Evolutionary conservation across 2,329 filamentous ascomycete species (phyloP), one percentile per base, ranked within the genome.

Genomic region (Pyrenophora seminiperda): DNA sequence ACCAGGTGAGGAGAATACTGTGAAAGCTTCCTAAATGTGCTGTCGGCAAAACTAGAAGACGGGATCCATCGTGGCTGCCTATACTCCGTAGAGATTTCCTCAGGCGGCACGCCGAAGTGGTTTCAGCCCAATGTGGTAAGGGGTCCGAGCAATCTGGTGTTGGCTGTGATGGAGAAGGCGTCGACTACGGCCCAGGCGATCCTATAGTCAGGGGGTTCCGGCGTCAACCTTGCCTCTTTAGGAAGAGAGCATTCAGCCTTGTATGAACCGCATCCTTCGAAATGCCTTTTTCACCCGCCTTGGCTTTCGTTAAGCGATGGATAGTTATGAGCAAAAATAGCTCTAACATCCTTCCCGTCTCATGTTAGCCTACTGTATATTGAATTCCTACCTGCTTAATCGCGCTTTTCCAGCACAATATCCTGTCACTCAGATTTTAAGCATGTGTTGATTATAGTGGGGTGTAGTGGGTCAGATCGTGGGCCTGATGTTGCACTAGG

Each of bases 91-190:
- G 47, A 31, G 41, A 33, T 48, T 17, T 43, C 32, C 42, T 46
- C 39, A 43, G 30, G 41, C 31, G 22, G 50, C 38, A 48, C 43
- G 27, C 6, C 22, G 29, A n/a, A 29, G 33, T 47, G 43, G 47
- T 51, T 48, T 54, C 47, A 47, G 50, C 53, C 42, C n/a, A 31
- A 54, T 50, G 52, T 32, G 47, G 53, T 41, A 44, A 41, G 22
- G 36, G 45, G 39, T 41, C 50, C 39, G 50, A 42, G 39, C 18
- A 20, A 48, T 17, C 17, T 40, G 40, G 41, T 47, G 47, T 34
- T 49, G 47, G 18, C 36, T 51, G 38, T 47, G 44, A 42, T 49
- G 32, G 38, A 33, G 36, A 46, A 47, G 41, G 44, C 15, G 34
- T 54, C 47, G 49, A 45, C 39, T 50, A 50, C 24, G 31, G 47